Base-by-base conservation (phyloP, 2,329 filamentous ascomycete species). In the Ophiostoma sp. region DNA sequence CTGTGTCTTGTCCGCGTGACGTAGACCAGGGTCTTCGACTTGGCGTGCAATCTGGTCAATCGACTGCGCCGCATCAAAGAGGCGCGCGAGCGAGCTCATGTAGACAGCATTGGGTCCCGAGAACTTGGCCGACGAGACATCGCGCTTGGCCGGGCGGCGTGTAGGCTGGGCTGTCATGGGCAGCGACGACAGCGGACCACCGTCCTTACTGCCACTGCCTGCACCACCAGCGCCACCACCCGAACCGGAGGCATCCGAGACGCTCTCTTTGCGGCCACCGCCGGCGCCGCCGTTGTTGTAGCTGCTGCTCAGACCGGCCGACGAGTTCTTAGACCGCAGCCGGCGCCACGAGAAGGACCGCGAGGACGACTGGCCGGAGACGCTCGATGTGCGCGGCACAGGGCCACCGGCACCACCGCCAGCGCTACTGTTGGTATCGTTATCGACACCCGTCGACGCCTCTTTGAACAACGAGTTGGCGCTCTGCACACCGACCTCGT, bases 31-130 rank as follows among this genome's bases (percentile, higher is more conserved):
- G 80, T 98, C 95, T 80, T 98, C 95, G 64, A 98, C 94, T 85
- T 98, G 95, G 77, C 95, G 92, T 71, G 95, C 94, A 81, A 98
- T 95, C 89, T 97, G 93, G 85, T 98, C 94, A 80, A 99, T 86
- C 73, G 95, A 89, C 84, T 98, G 96, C 71, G 91, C 95, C 76
- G 95, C 94, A 84, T 98, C 96, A 81, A 97, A 99, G 76, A 99
- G 84, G 78, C 92, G 90, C 77, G 95, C 95, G 79, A 99, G 86
- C 76, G 94, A 92, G 78, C 90, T 89, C 94, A 98, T 98, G 81
- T 99, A 99, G 76, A 91, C 89, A 33, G 92, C 91, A 81, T 98
- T 93, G 1, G 95, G 94, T 0, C 96, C 96, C 42, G 90, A 87
- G 78, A 95, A 97, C 75, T 89, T 87, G 70, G 92, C 86, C 72